Percentiles rank a stretch among this genome's conserved stretches.
Evolutionary conservation across 805 yeast genomes (phyloP).

Genomic region (Metschnikowia amazonensis): DNA sequence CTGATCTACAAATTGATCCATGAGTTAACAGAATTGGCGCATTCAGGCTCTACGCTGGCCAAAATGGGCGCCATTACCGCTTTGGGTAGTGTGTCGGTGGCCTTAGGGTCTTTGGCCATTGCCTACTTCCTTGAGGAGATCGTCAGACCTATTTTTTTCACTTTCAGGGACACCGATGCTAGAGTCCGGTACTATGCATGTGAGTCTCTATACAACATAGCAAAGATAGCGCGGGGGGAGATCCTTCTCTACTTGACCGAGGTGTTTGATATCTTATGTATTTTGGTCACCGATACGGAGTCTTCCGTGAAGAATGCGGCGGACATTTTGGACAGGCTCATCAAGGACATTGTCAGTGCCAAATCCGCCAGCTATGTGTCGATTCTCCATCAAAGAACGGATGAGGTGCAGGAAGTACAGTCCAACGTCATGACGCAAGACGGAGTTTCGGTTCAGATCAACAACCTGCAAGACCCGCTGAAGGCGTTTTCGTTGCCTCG

Average conservation of each 20-base stretch:
- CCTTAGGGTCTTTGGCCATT: constrained; percentile 79
- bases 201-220: constrained; percentile 90
- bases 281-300: constrained; percentile 85
- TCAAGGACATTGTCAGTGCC: constrained; percentile 93
- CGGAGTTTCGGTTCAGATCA: constrained; percentile 58
- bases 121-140: constrained; percentile 80
- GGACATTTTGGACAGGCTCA: constrained; percentile 80
- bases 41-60: constrained; percentile 62
- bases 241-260: constrained; percentile 88
- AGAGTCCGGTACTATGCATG: constrained; percentile 95
- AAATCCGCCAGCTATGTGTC: constrained; percentile 87
- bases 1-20: constrained; percentile 61
- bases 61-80: constrained; percentile 96
- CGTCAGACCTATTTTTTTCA: constrained; percentile 88
- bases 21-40: constrained; percentile 76
- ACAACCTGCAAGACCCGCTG: constrained; percentile 54
- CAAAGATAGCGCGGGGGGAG: constrained; percentile 95
- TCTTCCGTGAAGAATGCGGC: constrained; percentile 93
- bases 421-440: constrained; percentile 49
- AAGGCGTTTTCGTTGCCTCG: constrained; percentile 78
- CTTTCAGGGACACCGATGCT: constrained; percentile 97
- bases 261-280: constrained; percentile 87
- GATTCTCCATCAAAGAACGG: constrained; percentile 50
- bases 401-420: constrained; percentile 27
- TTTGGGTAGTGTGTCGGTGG: constrained; percentile 91